These are phyloP conservation scores for Selaginella moellendorffii DNA, from an alignment of 75 land plant species.

Conservation along the genomic window DNA sequence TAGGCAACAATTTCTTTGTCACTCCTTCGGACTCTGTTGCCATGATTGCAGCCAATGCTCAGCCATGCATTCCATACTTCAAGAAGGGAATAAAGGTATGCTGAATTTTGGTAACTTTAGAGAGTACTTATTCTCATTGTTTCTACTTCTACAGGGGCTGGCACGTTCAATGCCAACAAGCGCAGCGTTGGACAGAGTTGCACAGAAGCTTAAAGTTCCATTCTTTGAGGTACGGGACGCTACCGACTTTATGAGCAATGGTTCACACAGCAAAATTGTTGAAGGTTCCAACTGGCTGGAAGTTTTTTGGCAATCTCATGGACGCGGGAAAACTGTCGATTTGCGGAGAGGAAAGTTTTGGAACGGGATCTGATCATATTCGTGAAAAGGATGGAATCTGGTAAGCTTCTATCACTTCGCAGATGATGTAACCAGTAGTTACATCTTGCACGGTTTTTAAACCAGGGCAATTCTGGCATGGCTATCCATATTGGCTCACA, in stretches of 20 bases:
- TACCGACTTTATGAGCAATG: too few relatives aligned
- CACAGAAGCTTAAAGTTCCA: constrained; percentile 57
- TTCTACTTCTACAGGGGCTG: constrained; percentile 35
- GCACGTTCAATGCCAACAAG: constrained; percentile 97
- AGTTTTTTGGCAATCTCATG: constrained; percentile 97
- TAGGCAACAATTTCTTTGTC: constrained; percentile 68
- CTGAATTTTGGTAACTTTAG: too few relatives aligned
- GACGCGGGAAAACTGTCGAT: constrained; percentile 94
- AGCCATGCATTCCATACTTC: constrained; percentile 79
- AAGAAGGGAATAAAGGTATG: constrained; percentile 58
- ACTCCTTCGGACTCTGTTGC: constrained; percentile 98
- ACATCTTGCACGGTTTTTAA: not conserved
- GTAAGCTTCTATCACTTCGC: constrained; percentile 20
- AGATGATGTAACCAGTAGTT: not conserved
- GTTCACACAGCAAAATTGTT: not conserved
- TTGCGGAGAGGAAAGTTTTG: constrained; percentile 99
- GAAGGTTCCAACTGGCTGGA: constrained; percentile 99
- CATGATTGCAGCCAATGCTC: constrained; percentile 96
- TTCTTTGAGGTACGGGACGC: constrained; percentile 60
- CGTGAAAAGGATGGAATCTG: constrained; percentile 99
- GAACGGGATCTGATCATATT: constrained; percentile 95
- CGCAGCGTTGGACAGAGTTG: constrained; percentile 90
- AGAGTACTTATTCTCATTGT: too few relatives aligned
- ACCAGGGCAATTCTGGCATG: constrained; percentile 90
- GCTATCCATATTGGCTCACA: constrained; percentile 69